Evolutionary conservation across 345 rosid genomes (phyloP).

Genomic region (Sapria himalayana): DNA sequence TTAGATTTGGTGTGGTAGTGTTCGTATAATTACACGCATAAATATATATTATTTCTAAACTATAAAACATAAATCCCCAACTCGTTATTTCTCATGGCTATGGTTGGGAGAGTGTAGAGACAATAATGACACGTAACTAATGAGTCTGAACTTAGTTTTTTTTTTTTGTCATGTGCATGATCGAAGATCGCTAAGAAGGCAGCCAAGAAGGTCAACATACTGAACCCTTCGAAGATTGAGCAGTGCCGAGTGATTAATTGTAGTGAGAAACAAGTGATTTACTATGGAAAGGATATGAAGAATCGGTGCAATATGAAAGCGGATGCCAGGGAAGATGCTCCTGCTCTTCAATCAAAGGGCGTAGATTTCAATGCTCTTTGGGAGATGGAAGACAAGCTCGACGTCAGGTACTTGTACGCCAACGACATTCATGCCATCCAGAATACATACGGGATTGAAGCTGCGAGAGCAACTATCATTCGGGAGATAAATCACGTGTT

Average conservation of each 20-base stretch:
- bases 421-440: constrained; percentile 64
- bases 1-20: too few species aligned
- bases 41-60: too few species aligned
- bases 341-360: constrained; percentile 57
- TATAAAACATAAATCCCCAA: too few species aligned
- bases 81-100: too few species aligned
- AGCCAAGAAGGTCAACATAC: constrained; percentile 66
- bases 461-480: constrained; percentile 77
- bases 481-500: constrained; percentile 71
- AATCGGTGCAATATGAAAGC: constrained; percentile 29
- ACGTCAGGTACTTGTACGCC: constrained; percentile 58
- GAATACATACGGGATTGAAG: constrained; percentile 73
- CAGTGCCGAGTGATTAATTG: constrained; percentile 31
- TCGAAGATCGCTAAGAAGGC: constrained; percentile 65
- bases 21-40: too few species aligned
- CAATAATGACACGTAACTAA: too few species aligned
- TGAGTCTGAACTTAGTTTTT: background rate
- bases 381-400: constrained; percentile 52
- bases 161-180: constrained; percentile 1
- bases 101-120: too few species aligned
- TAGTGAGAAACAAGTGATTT: constrained; percentile 60
- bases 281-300: constrained; percentile 57
- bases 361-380: constrained; percentile 52
- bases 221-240: constrained; percentile 60
- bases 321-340: constrained; percentile 28